Evolutionary conservation across 2,329 filamentous ascomycete species (phyloP), one percentile per base, ranked within the genome.

Genomic region (Aureobasidium mangrovei): DNA sequence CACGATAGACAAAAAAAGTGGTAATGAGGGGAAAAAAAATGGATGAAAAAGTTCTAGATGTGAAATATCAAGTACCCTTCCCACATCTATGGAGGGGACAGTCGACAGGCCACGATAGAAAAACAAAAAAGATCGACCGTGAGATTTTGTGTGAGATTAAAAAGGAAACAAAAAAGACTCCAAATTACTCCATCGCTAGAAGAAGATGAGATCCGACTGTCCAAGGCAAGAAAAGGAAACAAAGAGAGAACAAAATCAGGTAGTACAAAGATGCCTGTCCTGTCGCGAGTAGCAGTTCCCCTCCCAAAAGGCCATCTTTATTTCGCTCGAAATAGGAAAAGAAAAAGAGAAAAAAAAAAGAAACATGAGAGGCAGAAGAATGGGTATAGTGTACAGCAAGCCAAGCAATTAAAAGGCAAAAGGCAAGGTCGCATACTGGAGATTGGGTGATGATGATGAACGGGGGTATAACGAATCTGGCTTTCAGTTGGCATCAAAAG

Each of bases 391-490:
- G 46, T 49, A 49, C 46, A 38, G 27, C 46, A 40, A 47, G 46
- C 46, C 46, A 49, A 40, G 35, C 35, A 27, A 32, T 49, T n/a
- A 24, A 49, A 32, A 33, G 6, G 32, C 6, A 33, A 33, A 49
- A 31, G 32, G 46, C 46, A 36, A 44, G 29, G 42, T 38, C 36
- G 45, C 45, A 18, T 47, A 38, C 33, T 18, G 36, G 6, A 4
- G 36, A n/a, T 3, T 12, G 9, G 45, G 29, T 18, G 18, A 47
- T 29, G 18, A 26, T n/a, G 12, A 35, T 33, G 45, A 18, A 35
- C 18, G 26, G 46, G 46, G 46, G 46, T 49, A 49, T 49, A 49
- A 18, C 45, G 45, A 47, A 27, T 47, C 45, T 47, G 45, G 32
- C 33, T 32, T 47, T 47, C 45, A 47, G 45, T 38, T 47, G 45